Percentiles rank a stretch among this genome's conserved stretches.
These are phyloP conservation scores for Scutellaria galericulata DNA, from an alignment of 257 asterid genomes.

Conservation along the genomic window DNA sequence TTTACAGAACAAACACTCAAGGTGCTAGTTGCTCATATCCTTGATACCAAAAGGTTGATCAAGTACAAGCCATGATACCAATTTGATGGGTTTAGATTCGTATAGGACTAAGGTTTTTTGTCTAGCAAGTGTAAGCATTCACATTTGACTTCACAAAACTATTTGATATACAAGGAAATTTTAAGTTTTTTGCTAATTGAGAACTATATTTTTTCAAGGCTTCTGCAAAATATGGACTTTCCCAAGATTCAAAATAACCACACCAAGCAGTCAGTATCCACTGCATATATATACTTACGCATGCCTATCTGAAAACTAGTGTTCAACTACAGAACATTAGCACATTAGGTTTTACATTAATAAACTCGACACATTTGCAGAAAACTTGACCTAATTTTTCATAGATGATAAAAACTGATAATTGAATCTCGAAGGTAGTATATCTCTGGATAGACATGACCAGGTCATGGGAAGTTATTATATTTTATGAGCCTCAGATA, in stretches of 20 bases:
- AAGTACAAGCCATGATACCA: neutral
- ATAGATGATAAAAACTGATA: neutral
- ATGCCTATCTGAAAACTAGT: neutral
- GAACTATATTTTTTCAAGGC: no score
- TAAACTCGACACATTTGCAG: neutral
- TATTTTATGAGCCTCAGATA: conserved; percentile 6
- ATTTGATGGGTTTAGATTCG: neutral
- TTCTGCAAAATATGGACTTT: no score
- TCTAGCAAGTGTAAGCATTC: no score
- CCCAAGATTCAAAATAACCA: neutral
- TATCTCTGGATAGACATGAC: neutral
- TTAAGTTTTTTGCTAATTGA: no score
- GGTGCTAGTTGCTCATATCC: neutral
- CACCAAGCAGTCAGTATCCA: neutral
- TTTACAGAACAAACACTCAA: neutral
- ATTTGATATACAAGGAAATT: no score
- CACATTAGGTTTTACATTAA: neutral
- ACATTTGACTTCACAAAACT: no score
- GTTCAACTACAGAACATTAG: neutral
- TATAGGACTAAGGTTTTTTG: no score
- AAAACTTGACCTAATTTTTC: neutral
- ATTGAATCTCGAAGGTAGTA: neutral
- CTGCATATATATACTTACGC: neutral
- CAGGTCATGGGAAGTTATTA: neutral
- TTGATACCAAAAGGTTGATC: neutral